A percentile compares a stretch with the other conserved stretches of the same genome.
Conservation (phyloP, 768 basidiomycete species). For the Boletus subparvulus region DNA sequence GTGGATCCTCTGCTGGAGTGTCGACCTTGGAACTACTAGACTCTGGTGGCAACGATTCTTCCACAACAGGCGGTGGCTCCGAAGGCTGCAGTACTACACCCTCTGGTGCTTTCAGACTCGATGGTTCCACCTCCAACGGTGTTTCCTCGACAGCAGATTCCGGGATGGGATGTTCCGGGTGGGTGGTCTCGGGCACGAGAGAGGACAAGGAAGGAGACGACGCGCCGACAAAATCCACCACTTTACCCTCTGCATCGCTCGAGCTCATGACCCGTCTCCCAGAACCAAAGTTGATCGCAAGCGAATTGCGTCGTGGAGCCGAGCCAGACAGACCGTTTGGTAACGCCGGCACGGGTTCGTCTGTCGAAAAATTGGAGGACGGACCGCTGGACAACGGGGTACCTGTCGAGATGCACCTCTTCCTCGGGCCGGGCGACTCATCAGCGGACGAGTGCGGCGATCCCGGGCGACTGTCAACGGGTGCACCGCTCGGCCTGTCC, state of each 20-base stretch:
- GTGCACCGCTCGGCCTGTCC: conserved; percentile 22
- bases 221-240: conserved; percentile 1
- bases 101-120: not conserved
- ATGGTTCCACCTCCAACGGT: conserved; percentile 1
- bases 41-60: not conserved
- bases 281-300: conserved; percentile 25
- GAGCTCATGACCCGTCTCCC: conserved; percentile 22
- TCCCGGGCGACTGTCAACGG: conserved; percentile 14
- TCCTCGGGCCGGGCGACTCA: conserved; percentile 24
- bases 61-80: not conserved
- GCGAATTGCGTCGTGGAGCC: conserved; percentile 29
- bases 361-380: conserved; percentile 6
- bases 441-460: conserved; percentile 17
- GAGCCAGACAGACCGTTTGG: conserved; percentile 10
- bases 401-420: conserved; percentile 32
- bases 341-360: conserved; percentile 28
- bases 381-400: conserved; percentile 15
- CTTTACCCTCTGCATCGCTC: conserved; percentile 4
- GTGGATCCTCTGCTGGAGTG: conserved; percentile 1
- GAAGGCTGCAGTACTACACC: not conserved
- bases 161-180: not conserved
- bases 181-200: not conserved
- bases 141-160: conserved; percentile 2
- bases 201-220: conserved; percentile 2
- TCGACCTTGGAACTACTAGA: not conserved